phyloP scores from a whole-genome alignment of 352 stramenopile genomes.

The Elongisporangium senticosum region DNA sequence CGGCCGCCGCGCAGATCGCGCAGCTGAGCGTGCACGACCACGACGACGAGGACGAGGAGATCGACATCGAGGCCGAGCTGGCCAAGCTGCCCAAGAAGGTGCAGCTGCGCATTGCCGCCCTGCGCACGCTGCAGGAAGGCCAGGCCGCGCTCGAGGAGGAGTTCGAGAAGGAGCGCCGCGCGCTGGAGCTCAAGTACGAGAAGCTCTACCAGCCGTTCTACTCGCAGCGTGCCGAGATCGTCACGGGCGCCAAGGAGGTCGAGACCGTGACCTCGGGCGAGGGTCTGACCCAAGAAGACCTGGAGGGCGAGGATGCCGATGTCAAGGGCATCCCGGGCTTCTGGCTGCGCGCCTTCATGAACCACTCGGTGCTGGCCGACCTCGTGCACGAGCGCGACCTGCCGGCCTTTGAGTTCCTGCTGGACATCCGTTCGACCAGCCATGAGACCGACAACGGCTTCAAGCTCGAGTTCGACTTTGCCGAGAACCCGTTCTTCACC shows the following conservation, averaged over 20 bases:
- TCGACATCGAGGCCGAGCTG: slow-evolving; percentile 51
- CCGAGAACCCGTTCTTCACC: slow-evolving; percentile 70
- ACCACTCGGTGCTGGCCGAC: slow-evolving; percentile 75
- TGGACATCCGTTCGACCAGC: slow-evolving; percentile 67
- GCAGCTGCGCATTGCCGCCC: slow-evolving; percentile 56
- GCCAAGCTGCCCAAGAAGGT: slow-evolving; percentile 66
- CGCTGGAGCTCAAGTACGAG: slow-evolving; percentile 84
- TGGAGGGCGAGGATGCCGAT: slow-evolving; percentile 27
- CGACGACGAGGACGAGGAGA: slow-evolving; percentile 17
- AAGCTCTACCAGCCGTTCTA: slow-evolving; percentile 86
- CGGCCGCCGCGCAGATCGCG: slow-evolving; percentile 29
- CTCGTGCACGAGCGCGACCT: slow-evolving; percentile 80
- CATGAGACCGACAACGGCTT: slow-evolving; percentile 83
- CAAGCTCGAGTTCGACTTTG: slow-evolving; percentile 81
- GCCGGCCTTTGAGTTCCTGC: slow-evolving; percentile 69
- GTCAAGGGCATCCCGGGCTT: slow-evolving; percentile 81
- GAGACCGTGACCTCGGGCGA: slow-evolving; percentile 44
- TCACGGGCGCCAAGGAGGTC: slow-evolving; percentile 74
- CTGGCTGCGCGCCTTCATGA: slow-evolving; percentile 82
- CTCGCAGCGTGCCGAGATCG: slow-evolving; percentile 61
- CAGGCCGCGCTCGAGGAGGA: slow-evolving; percentile 72
- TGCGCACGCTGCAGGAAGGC: slow-evolving; percentile 74
- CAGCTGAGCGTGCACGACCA: slow-evolving; percentile 20
- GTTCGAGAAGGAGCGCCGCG: slow-evolving; percentile 83
- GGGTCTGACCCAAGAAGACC: slow-evolving; percentile 22